A percentile compares a stretch with the other conserved stretches of the same genome.
Conservation (phyloP, 2,329 filamentous ascomycete genomes). For the Pyrenochaeta sp. region DNA sequence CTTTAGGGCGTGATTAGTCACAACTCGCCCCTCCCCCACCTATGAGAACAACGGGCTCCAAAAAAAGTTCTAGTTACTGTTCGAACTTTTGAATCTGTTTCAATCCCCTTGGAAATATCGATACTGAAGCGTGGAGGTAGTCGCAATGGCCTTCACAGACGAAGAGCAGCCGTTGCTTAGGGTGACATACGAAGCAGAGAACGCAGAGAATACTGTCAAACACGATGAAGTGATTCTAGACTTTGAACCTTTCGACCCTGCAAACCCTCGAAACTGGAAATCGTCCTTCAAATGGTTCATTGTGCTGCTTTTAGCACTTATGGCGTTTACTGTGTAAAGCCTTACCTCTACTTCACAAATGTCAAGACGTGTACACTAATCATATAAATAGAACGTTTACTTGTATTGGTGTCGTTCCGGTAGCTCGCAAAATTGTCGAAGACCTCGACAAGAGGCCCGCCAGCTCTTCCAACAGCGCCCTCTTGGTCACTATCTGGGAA, state of each 20-base stretch:
- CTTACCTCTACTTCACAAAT: not conserved
- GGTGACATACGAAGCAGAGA: constrained; percentile 27
- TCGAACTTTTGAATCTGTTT: not conserved
- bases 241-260: constrained; percentile 40
- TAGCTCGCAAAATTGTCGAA: constrained; percentile 41
- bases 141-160: constrained; percentile 27
- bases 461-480: constrained; percentile 34
- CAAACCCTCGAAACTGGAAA: constrained; percentile 44
- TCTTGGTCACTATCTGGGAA: constrained; percentile 49
- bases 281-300: constrained; percentile 42
- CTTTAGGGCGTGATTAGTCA: not conserved
- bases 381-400: constrained; percentile 45
- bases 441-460: constrained; percentile 38
- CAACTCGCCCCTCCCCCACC: not conserved
- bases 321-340: constrained; percentile 47
- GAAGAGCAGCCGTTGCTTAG: constrained; percentile 43
- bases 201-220: constrained; percentile 22
- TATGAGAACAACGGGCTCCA: not conserved
- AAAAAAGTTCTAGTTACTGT: not conserved
- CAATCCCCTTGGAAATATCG: not conserved
- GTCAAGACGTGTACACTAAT: not conserved
- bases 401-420: constrained; percentile 48
- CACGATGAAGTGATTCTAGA: constrained; percentile 33
- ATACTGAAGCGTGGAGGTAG: not conserved
- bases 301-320: constrained; percentile 42